Percentiles rank a stretch among this genome's conserved stretches.
Conservation (phyloP, 1,139 yeast species). For the Citeromyces siamensis region DNA sequence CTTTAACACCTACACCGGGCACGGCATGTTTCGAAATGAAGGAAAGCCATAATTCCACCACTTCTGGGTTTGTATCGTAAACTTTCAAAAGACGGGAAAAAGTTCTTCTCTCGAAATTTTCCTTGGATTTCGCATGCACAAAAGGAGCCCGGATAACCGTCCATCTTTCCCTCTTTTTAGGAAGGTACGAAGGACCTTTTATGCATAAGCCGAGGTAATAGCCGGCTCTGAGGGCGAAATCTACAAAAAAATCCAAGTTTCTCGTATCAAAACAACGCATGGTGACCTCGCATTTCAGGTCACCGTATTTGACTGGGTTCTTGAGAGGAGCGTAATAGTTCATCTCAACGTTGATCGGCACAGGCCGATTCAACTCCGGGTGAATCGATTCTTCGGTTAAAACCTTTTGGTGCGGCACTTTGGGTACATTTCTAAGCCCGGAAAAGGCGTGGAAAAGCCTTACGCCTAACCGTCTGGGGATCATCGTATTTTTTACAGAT, state of each 20-base stretch:
- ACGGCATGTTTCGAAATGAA: slow-evolving; percentile 69
- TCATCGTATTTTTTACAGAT: no score
- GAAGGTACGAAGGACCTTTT: slow-evolving; percentile 54
- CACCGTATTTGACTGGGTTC: slow-evolving; percentile 56
- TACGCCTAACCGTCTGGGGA: not conserved
- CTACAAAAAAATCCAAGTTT: slow-evolving; percentile 64
- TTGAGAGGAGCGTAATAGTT: slow-evolving; percentile 74
- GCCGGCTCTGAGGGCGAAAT: slow-evolving; percentile 85
- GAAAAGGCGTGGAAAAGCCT: not conserved
- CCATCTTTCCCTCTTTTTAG: slow-evolving; percentile 75
- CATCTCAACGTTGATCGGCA: slow-evolving; percentile 76
- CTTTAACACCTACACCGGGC: slow-evolving; percentile 75
- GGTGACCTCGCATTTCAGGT: slow-evolving; percentile 57
- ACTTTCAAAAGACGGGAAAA: slow-evolving; percentile 62
- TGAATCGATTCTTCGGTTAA: slow-evolving; percentile 22
- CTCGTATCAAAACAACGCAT: slow-evolving; percentile 64
- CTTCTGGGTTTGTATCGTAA: slow-evolving; percentile 80
- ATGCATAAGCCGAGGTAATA: slow-evolving; percentile 82
- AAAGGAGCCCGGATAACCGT: slow-evolving; percentile 91
- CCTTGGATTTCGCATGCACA: slow-evolving; percentile 89
- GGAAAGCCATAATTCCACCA: slow-evolving; percentile 72
- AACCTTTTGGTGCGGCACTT: slow-evolving; percentile 23
- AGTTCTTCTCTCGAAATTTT: slow-evolving; percentile 85
- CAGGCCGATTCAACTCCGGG: slow-evolving; percentile 30
- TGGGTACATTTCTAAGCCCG: not conserved